Base-by-base conservation (phyloP, 371 early-diverging fungal species). In the Apophysomyces ossiformis region DNA sequence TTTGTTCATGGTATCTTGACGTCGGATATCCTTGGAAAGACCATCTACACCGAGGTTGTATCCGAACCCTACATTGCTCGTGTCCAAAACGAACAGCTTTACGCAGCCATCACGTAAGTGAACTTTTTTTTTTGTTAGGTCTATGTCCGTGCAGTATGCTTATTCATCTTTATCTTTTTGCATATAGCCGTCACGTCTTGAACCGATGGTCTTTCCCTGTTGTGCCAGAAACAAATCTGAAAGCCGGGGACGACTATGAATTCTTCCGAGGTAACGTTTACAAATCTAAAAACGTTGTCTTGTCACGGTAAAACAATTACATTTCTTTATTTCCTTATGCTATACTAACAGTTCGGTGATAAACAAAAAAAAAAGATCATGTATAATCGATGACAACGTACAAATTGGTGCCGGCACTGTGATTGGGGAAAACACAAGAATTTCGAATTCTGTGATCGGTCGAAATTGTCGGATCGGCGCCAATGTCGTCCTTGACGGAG, bases 191-290 rank as follows among this genome's bases (percentile, higher is more conserved):
- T 68, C 97, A 98, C 75, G 80, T 98, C 57, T 78, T 98, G 61
- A 86, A 89, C 8, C 84, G 99, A 37, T 97, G 97, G 97, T 85
- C 93, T 4, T 97, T 92, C 77, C 98, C 99, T 7, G 81, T 97
- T 67, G 93, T 93, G 0, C 96, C 96, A 3, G 99, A 98, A 67
- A 91, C 88, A 72, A 94, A 93, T 58, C 80, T 93, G 7, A 74
- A 77, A 37, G 84, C 80, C 3, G 87, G 81, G 0, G 86, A 90
- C 54, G 78, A 85, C 44, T 96, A 96, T 74, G 85, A 83, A 58
- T 88, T 87, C 74, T 69, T 81, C 16, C 87, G 93, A 57, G 93
- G 93, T 18, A 87, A 93, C 46, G 91, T 95, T 37, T 97, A 97
- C 79, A 93, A 93, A 74, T 93, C 92, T 57, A 69, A 79, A 46